phyloP scores from a whole-genome alignment of 2,329 filamentous ascomycete species.

The Diaporthe ilicicola region DNA sequence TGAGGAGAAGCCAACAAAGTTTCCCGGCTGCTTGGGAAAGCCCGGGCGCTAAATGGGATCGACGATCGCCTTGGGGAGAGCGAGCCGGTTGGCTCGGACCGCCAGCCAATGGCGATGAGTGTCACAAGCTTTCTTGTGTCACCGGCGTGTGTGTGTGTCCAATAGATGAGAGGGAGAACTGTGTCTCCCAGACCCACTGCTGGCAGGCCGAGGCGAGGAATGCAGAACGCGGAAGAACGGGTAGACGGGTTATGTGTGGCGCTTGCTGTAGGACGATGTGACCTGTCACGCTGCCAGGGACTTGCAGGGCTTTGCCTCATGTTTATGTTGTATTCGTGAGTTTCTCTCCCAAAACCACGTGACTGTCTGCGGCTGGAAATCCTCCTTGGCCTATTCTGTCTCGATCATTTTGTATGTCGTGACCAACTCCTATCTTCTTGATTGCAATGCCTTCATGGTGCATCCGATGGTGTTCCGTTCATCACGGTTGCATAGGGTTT shows the following conservation, averaged over 20 bases:
- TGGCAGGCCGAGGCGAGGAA: neutral
- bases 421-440: no score
- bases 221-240: neutral
- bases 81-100: neutral
- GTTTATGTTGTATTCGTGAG: neutral
- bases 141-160: neutral
- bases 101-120: neutral
- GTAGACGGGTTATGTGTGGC: neutral
- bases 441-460: no score
- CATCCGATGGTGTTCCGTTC: no score
- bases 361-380: neutral
- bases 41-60: conserved; percentile 16
- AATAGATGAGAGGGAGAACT: neutral
- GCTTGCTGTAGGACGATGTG: neutral
- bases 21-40: conserved; percentile 16
- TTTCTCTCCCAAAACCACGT: neutral
- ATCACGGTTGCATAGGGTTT: no score
- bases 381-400: no score
- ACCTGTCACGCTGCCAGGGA: no score
- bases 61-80: neutral
- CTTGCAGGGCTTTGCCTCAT: neutral
- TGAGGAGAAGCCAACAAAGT: conserved; percentile 16
- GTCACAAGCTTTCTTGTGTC: neutral
- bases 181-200: neutral
- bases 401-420: no score